Base-by-base conservation (phyloP, 2,329 filamentous ascomycete species). In the Ascocoryne sarcoides region DNA sequence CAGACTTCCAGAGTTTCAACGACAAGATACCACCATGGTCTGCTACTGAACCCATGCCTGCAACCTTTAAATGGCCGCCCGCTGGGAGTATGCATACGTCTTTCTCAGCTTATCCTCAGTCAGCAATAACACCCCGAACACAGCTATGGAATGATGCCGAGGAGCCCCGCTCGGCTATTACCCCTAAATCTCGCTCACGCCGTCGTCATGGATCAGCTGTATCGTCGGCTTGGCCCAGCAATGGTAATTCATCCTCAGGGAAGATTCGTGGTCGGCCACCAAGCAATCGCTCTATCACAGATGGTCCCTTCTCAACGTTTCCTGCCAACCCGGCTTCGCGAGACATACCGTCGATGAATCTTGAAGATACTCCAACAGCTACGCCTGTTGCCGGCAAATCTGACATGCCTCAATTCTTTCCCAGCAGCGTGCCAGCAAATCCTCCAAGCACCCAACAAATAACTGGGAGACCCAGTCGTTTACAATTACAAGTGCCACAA, bases 181-280 rank as follows among this genome's bases (percentile, higher is more conserved):
- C 81, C 3, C 78, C 82, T 1, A 76, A 70, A 47, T 62, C 64
- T 2, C 69, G 73, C 43, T 61, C 68, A 4, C 62, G 73, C 40
- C 70, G 81, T 40, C 75, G 85, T 3, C 84, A 93, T 58, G 88
- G 88, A 0, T 84, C 87, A 0, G 87, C 85, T 5, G 86, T 95
- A 0, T 95, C 88, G 1, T 95, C 88, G 8, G 89, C 89, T 1
- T 95, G 89, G 89, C 78, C 82, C 40, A 77, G 77, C 47, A 76
- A 73, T 43, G 75, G 75, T 12, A 68, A 71, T 29, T 69, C 77
- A 10, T 65, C 75, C 1, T 75, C 71, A 4, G 80, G 82, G 2
- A 93, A 89, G 59, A 70, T 83, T 10, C 71, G 88, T 49, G 88
- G 89, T 5, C 71, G 89, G 44, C 89, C 89, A 31, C 85, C 86